phyloP scores from a whole-genome alignment of 2,329 filamentous ascomycete species.

The Trichoderma koningii region DNA sequence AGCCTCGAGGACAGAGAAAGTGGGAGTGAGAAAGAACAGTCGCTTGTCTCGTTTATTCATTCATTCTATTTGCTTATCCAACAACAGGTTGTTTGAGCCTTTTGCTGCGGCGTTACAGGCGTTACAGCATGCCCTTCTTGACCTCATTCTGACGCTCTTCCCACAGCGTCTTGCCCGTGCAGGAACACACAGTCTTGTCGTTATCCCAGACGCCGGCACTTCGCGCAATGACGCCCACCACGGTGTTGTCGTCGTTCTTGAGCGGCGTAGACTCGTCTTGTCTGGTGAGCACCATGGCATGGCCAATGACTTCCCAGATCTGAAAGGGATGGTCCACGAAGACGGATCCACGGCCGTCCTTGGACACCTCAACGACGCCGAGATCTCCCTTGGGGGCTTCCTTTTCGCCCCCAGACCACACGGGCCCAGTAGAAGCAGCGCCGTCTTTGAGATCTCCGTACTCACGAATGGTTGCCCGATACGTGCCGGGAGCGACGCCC shows the following conservation, averaged over 20 bases:
- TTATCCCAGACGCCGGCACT: constrained; percentile 99
- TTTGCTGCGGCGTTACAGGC: constrained; percentile 50
- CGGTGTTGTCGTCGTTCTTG: constrained; percentile 77
- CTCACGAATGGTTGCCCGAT: constrained; percentile 81
- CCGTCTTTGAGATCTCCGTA: constrained; percentile 85
- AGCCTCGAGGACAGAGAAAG: background rate
- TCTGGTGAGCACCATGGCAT: constrained; percentile 81
- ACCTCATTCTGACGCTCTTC: constrained; percentile 92
- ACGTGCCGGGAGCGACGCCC: constrained; percentile 77
- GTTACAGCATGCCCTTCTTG: constrained; percentile 81
- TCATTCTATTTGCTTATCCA: constrained; percentile 12
- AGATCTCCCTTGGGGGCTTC: constrained; percentile 56
- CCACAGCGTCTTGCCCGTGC: constrained; percentile 97
- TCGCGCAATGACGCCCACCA: constrained; percentile 90
- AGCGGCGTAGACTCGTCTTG: constrained; percentile 57
- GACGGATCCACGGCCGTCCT: constrained; percentile 73
- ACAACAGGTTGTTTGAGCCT: background rate
- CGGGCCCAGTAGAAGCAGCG: constrained; percentile 75
- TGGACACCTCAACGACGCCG: constrained; percentile 73
- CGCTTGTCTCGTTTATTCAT: constrained; percentile 6
- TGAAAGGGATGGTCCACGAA: constrained; percentile 82
- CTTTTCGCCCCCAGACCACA: constrained; percentile 67
- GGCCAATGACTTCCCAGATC: constrained; percentile 95
- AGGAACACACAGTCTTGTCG: constrained; percentile 97
- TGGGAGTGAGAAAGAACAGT: background rate